Percentiles rank a stretch among this genome's conserved stretches.
phyloP scores from a whole-genome alignment of 345 rosid genomes.

The Gossypium turneri region DNA sequence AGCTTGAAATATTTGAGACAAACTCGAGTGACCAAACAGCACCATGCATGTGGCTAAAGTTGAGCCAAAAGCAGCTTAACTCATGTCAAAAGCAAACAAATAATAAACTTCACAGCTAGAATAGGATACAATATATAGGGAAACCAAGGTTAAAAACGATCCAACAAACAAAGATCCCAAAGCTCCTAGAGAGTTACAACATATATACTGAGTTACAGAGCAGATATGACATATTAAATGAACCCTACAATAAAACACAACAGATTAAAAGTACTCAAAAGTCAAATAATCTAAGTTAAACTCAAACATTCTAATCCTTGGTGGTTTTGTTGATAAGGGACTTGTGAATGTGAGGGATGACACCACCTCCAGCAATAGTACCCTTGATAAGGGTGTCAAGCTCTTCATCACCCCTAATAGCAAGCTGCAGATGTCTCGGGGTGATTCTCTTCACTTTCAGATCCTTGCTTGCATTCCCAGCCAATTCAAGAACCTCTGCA shows the following conservation, averaged over 20 bases:
- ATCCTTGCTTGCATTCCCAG: slow-evolving; percentile 76
- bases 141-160: background rate
- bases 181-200: background rate
- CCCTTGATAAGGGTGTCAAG: slow-evolving; percentile 72
- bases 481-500: slow-evolving; percentile 72
- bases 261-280: background rate
- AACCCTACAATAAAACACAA: background rate
- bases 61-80: too few relatives aligned
- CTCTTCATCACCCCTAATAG: slow-evolving; percentile 54
- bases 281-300: background rate
- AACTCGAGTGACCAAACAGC: background rate
- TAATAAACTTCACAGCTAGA: background rate
- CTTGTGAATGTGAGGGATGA: slow-evolving; percentile 27
- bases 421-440: slow-evolving; percentile 50
- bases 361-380: slow-evolving; percentile 37
- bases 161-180: slow-evolving; percentile 8
- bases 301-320: slow-evolving; percentile 10
- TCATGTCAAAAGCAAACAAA: background rate
- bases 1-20: too few relatives aligned
- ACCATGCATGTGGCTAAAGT: background rate
- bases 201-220: background rate
- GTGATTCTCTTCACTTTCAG: slow-evolving; percentile 72
- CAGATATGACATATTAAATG: background rate
- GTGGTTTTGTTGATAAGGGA: slow-evolving; percentile 25
- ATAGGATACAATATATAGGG: background rate